These are phyloP conservation scores for Dactylonectria macrodidyma DNA, from an alignment of 2,329 filamentous ascomycete species.

Conservation along the genomic window DNA sequence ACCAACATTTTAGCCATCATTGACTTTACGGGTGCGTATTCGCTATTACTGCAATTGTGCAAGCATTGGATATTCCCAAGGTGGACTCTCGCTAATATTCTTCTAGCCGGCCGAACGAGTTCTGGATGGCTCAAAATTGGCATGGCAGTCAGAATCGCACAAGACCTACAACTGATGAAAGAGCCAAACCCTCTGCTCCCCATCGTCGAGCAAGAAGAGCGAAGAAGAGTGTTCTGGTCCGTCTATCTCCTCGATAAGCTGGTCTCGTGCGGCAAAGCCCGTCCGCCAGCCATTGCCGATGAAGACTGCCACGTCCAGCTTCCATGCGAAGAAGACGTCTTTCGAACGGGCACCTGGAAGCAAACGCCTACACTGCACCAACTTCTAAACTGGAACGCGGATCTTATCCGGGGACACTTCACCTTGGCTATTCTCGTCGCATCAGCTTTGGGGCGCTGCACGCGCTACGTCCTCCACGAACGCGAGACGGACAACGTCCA, in stretches of 20 bases:
- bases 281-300: constrained; percentile 52
- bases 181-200: constrained; percentile 44
- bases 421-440: constrained; percentile 12
- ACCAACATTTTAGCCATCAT: constrained; percentile 24
- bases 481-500: background rate
- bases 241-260: constrained; percentile 55
- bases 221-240: constrained; percentile 55
- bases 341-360: background rate
- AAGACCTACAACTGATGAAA: constrained; percentile 52
- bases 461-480: constrained; percentile 5
- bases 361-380: constrained; percentile 16
- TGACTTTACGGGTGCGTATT: constrained; percentile 27
- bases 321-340: constrained; percentile 37
- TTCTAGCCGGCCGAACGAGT: constrained; percentile 29
- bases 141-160: constrained; percentile 51
- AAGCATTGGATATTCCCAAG: background rate
- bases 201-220: constrained; percentile 50
- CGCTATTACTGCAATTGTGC: background rate
- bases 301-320: constrained; percentile 50
- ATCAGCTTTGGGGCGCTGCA: constrained; percentile 8
- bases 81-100: no score
- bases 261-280: constrained; percentile 52
- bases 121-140: constrained; percentile 56
- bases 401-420: constrained; percentile 1
- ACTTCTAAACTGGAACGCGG: constrained; percentile 11